phyloP scores from a whole-genome alignment of 1,139 yeast species.

The Hemisphaericaspora lyxosophila region DNA sequence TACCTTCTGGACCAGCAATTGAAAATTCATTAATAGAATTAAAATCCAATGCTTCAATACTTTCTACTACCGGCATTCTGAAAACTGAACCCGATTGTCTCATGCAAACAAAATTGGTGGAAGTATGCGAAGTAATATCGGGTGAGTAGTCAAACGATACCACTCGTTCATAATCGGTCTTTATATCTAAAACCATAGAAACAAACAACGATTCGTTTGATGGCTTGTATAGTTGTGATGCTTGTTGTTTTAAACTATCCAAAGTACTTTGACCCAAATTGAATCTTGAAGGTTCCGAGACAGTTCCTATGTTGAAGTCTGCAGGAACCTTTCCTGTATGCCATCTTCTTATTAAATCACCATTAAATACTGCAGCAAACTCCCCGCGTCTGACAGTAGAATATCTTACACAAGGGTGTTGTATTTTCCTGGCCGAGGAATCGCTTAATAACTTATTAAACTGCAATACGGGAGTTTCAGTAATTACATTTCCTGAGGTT shows the following conservation, averaged over 20 bases:
- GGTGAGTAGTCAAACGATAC: constrained; percentile 83
- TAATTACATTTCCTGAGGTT: constrained; percentile 24
- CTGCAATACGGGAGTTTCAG: constrained; percentile 61
- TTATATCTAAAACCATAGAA: constrained; percentile 70
- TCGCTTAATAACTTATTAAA: constrained; percentile 71
- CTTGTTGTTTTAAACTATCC: constrained; percentile 34
- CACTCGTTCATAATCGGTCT: constrained; percentile 77
- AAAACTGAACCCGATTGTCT: constrained; percentile 86
- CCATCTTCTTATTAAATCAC: constrained; percentile 81
- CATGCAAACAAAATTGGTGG: constrained; percentile 74
- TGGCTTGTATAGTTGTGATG: constrained; percentile 36
- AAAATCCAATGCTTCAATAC: constrained; percentile 62
- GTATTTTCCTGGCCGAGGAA: constrained; percentile 56
- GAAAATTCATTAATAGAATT: constrained; percentile 72
- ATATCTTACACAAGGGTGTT: constrained; percentile 68
- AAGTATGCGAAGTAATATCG: constrained; percentile 43
- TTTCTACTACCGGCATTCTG: constrained; percentile 72
- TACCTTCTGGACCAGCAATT: constrained; percentile 64
- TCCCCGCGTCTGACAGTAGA: constrained; percentile 70
- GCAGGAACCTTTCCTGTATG: constrained; percentile 65
- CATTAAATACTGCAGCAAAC: constrained; percentile 76
- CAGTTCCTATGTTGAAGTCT: neutral
- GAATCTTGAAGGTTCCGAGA: constrained; percentile 2
- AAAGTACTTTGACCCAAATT: constrained; percentile 17
- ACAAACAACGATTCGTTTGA: constrained; percentile 65